A percentile compares a stretch with the other conserved stretches of the same genome.
Conservation (phyloP, 2,329 filamentous ascomycete genomes). For the Alternaria consortialis region DNA sequence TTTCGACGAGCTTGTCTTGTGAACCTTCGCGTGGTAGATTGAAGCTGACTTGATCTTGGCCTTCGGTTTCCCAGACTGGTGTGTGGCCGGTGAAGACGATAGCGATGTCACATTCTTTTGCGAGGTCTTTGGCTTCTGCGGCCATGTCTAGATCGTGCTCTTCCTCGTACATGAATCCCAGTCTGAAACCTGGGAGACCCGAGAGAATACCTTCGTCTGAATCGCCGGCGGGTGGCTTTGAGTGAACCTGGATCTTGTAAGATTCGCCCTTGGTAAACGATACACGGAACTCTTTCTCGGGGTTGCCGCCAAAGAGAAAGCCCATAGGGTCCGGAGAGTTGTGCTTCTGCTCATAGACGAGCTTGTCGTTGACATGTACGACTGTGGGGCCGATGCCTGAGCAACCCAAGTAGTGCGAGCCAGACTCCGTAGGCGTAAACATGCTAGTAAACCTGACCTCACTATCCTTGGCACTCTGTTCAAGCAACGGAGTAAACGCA, state of each 20-base stretch:
- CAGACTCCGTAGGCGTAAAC: conserved; percentile 36
- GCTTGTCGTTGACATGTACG: conserved; percentile 38
- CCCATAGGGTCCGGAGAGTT: conserved; percentile 68
- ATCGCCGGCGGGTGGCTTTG: conserved; percentile 64
- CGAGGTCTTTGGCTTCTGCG: conserved; percentile 35
- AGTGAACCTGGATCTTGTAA: conserved; percentile 67
- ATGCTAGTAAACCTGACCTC: conserved; percentile 36
- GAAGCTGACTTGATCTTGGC: conserved; percentile 65
- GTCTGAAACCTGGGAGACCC: conserved; percentile 44
- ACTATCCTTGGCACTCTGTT: conserved; percentile 34
- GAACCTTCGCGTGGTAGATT: conserved; percentile 64
- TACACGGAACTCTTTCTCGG: conserved; percentile 69
- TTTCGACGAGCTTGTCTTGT: conserved; percentile 71
- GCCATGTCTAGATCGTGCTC: conserved; percentile 44
- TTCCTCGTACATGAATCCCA: conserved; percentile 45
- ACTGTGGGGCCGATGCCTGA: conserved; percentile 46
- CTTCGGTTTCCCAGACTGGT: conserved; percentile 60
- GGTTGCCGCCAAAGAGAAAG: conserved; percentile 71
- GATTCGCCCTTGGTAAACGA: conserved; percentile 66
- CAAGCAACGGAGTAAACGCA: conserved; percentile 35
- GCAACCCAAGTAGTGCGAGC: conserved; percentile 45
- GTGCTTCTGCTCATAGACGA: conserved; percentile 47
- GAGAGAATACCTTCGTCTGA: conserved; percentile 33
- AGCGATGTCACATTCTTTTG: conserved; percentile 39
- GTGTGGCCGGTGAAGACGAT: conserved; percentile 49